phyloP scores from a whole-genome alignment of 2,329 filamentous ascomycete genomes.

The Pseudohalonectria lignicola region DNA sequence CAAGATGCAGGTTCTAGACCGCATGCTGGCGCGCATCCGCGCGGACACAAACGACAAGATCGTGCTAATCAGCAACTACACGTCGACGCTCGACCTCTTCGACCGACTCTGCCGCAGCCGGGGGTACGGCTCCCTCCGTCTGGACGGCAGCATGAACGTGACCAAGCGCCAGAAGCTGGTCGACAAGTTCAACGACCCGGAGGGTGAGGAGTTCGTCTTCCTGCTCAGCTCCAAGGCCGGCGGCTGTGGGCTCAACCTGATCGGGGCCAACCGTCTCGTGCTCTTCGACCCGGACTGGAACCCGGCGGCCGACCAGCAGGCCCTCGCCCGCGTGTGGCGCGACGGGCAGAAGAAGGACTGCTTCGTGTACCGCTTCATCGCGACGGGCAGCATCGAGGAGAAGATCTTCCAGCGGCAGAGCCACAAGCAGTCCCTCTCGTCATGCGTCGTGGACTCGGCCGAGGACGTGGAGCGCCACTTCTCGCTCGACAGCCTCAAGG shows the following conservation, averaged over 20 bases:
- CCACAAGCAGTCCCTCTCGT: conserved; percentile 94
- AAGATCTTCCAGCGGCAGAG: conserved; percentile 99
- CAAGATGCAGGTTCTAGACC: conserved; percentile 96
- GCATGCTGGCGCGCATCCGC: conserved; percentile 92
- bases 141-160: conserved; percentile 96
- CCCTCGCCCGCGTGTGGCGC: conserved; percentile 93
- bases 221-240: conserved; percentile 94
- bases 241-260: conserved; percentile 91
- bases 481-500: conserved; percentile 77
- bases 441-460: conserved; percentile 89
- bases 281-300: conserved; percentile 99
- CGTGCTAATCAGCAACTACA: conserved; percentile 97
- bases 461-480: conserved; percentile 98
- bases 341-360: conserved; percentile 99
- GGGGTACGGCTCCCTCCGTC: conserved; percentile 73
- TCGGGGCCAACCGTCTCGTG: conserved; percentile 87
- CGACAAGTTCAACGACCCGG: conserved; percentile 92
- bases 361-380: conserved; percentile 99
- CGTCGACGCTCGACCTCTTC: conserved; percentile 89
- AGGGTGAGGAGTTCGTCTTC: conserved; percentile 85
- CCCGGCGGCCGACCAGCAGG: conserved; percentile 93
- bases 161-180: conserved; percentile 95
- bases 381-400: conserved; percentile 87
- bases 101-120: conserved; percentile 79
- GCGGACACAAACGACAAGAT: conserved; percentile 98